Evolutionary conservation across 2,329 filamentous ascomycete species (phyloP).

Genomic region (Alternaria sp.): DNA sequence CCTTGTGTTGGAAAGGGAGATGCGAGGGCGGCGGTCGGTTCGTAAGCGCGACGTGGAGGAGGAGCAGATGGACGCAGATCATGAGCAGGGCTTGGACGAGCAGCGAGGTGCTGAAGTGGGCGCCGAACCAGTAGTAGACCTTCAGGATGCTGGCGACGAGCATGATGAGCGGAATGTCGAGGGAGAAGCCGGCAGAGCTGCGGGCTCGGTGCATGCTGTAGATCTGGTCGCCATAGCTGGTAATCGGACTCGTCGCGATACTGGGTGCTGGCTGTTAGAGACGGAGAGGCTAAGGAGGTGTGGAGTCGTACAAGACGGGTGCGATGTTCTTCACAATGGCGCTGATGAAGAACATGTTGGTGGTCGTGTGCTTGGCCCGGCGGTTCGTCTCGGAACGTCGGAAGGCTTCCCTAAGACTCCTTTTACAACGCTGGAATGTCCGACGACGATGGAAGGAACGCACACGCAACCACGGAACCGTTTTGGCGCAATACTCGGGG

Average conservation of each 20-base stretch:
- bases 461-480: not conserved
- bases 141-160: slow-evolving; percentile 69
- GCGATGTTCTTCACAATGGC: slow-evolving; percentile 45
- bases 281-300: not conserved
- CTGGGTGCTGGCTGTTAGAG: slow-evolving; percentile 42
- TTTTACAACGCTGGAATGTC: not conserved
- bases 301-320: slow-evolving; percentile 43
- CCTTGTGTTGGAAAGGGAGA: slow-evolving; percentile 66
- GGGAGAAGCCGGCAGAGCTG: slow-evolving; percentile 67
- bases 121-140: slow-evolving; percentile 70
- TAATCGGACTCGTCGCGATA: slow-evolving; percentile 67
- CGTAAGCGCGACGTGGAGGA: slow-evolving; percentile 66
- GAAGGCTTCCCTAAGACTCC: not conserved
- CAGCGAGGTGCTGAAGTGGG: slow-evolving; percentile 64
- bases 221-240: slow-evolving; percentile 71
- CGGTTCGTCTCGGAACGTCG: slow-evolving; percentile 8
- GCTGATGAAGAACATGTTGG: slow-evolving; percentile 46
- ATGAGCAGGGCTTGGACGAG: slow-evolving; percentile 67
- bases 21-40: slow-evolving; percentile 57
- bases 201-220: slow-evolving; percentile 66
- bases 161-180: slow-evolving; percentile 73
- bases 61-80: slow-evolving; percentile 63
- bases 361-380: not conserved
- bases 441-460: not conserved
- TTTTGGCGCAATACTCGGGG: not conserved